phyloP scores from a whole-genome alignment of 371 early-diverging fungal genomes.

The Circinella minor region DNA sequence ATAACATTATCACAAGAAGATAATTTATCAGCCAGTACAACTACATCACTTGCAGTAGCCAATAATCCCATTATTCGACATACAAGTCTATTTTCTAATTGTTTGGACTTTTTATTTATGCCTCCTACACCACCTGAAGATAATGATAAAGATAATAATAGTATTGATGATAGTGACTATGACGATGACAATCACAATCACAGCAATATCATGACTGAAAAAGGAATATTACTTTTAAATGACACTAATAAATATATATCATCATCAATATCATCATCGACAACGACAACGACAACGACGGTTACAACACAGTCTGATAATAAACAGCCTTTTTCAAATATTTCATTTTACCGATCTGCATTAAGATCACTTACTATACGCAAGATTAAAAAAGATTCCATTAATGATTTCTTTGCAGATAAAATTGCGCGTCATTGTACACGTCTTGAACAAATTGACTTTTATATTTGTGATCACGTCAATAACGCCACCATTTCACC shows the following conservation, averaged over 20 bases:
- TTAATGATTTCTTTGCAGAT: conserved; percentile 33
- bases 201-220: no score
- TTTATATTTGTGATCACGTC: conserved; percentile 47
- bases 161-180: no score
- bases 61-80: not conserved
- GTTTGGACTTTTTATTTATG: not conserved
- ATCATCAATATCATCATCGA: conserved; percentile 6
- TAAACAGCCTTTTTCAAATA: not conserved
- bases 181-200: not conserved
- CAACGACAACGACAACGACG: not conserved
- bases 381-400: conserved; percentile 40
- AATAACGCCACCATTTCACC: conserved; percentile 28
- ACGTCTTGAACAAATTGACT: conserved; percentile 35
- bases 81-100: not conserved
- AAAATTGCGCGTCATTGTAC: conserved; percentile 30
- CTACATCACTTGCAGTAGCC: not conserved
- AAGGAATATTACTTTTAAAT: not conserved
- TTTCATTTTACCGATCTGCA: conserved; percentile 3
- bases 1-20: not conserved
- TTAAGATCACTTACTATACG: conserved; percentile 41
- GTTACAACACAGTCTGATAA: not conserved
- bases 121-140: not conserved
- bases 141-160: no score
- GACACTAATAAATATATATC: not conserved
- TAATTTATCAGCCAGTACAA: not conserved